Evolutionary conservation across 2,329 filamentous ascomycete genomes (phyloP).

Genomic region (Stromatinia cepivora): DNA sequence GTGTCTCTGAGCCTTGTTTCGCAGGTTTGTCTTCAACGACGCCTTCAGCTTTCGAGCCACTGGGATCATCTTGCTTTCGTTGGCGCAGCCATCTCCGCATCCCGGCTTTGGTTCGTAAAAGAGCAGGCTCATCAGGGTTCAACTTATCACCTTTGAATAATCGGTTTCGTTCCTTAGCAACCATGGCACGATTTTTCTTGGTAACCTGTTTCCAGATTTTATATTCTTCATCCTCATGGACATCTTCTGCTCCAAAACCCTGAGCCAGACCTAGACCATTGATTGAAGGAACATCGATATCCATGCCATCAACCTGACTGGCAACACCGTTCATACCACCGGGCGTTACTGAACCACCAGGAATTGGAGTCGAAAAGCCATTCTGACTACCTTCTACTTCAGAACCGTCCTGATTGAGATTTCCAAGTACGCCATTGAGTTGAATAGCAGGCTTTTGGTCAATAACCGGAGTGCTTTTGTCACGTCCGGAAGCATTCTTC

Average conservation of each 20-base stretch:
- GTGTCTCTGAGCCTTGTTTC: slow-evolving; percentile 63
- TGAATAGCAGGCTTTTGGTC: slow-evolving; percentile 74
- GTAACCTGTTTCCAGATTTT: slow-evolving; percentile 99
- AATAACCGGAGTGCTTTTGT: slow-evolving; percentile 74
- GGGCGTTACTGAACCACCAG: slow-evolving; percentile 74
- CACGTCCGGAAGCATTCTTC: slow-evolving; percentile 70
- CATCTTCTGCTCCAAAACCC: slow-evolving; percentile 69
- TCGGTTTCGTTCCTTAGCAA: slow-evolving; percentile 81
- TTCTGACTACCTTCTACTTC: slow-evolving; percentile 81
- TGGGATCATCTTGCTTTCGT: slow-evolving; percentile 65
- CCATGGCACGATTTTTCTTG: slow-evolving; percentile 86
- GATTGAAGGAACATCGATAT: slow-evolving; percentile 76
- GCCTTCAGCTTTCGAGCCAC: slow-evolving; percentile 47
- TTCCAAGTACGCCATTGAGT: slow-evolving; percentile 62
- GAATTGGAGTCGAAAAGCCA: slow-evolving; percentile 80
- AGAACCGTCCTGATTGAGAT: slow-evolving; percentile 66
- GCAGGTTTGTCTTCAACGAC: slow-evolving; percentile 51
- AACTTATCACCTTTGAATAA: slow-evolving; percentile 84
- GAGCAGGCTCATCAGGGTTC: slow-evolving; percentile 82
- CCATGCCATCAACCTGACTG: slow-evolving; percentile 82
- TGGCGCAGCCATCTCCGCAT: slow-evolving; percentile 88
- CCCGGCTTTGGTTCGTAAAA: slow-evolving; percentile 79
- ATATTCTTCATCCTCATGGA: slow-evolving; percentile 89
- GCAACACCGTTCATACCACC: slow-evolving; percentile 66
- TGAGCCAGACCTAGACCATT: slow-evolving; percentile 64